phyloP scores from a whole-genome alignment of 2,329 filamentous ascomycete genomes.

The Huntiella abstrusa region DNA sequence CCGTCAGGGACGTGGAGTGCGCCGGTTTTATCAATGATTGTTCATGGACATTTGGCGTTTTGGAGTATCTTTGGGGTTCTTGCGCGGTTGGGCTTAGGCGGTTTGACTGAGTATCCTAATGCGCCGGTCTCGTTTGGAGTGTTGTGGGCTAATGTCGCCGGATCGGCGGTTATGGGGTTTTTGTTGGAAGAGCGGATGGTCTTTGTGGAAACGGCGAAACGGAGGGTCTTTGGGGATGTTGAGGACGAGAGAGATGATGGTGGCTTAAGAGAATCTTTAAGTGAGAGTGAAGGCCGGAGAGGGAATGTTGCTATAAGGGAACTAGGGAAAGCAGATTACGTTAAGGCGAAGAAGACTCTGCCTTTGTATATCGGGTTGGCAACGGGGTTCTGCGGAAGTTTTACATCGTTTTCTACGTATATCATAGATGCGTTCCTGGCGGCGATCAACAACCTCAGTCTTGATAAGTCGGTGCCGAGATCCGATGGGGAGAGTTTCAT shows the following conservation, averaged over 20 bases:
- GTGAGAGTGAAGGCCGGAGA: slow-evolving; percentile 6
- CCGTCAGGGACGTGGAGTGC: background rate
- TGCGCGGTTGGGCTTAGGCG: slow-evolving; percentile 61
- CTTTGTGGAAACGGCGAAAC: slow-evolving; percentile 29
- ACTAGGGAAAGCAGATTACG: slow-evolving; percentile 18
- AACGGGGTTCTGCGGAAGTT: slow-evolving; percentile 75
- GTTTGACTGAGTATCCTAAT: slow-evolving; percentile 60
- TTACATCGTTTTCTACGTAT: slow-evolving; percentile 79
- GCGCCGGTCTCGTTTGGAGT: slow-evolving; percentile 56
- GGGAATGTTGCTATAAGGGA: background rate
- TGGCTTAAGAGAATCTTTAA: slow-evolving; percentile 2
- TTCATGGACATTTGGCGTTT: slow-evolving; percentile 62
- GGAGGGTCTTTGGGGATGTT: background rate
- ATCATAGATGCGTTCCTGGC: slow-evolving; percentile 65
- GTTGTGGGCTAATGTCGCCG: slow-evolving; percentile 75
- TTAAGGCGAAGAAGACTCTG: slow-evolving; percentile 60
- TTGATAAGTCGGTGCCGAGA: slow-evolving; percentile 24
- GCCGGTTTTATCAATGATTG: slow-evolving; percentile 27
- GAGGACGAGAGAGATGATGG: background rate
- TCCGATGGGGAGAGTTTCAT: slow-evolving; percentile 67
- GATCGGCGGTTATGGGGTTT: slow-evolving; percentile 71
- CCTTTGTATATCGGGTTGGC: slow-evolving; percentile 75
- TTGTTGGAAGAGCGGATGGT: slow-evolving; percentile 59
- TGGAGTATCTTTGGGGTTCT: slow-evolving; percentile 76
- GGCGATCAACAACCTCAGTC: slow-evolving; percentile 50